Evolutionary conservation across 2,329 filamentous ascomycete species (phyloP), one percentile per base, ranked within the genome.

Genomic region (Trichothecium roseum): DNA sequence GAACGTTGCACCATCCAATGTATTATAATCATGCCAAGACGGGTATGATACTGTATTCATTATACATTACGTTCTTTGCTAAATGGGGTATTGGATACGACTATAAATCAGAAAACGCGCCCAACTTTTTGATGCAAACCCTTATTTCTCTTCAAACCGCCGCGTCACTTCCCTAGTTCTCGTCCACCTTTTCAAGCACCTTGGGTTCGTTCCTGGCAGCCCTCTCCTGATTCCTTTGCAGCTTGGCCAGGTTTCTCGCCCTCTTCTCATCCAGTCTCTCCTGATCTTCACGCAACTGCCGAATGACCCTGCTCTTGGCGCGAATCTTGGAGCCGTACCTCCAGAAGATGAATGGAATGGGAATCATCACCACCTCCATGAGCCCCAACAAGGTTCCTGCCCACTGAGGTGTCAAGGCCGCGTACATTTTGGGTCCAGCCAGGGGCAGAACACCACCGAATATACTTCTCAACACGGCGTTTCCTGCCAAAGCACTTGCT

Each of bases 341-440:
- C 55, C 85, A 91, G 49, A 93, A 91, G 1, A 85, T 65, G 38
- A 89, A 71, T 0, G 85, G 85, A 32, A 91, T 87, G 0, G 86
- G 84, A 13, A 91, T 80, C 47, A 86, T 72, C 1, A 66, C 62
- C 2, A 85, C 72, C 47, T 89, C 83, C 3, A 93, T 59, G 35
- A 88, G 49, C 0, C 81, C 84, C 3, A 91, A 62, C 32, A 91
- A 60, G 0, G 83, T 88, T 0, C 81, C 83, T 0, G 83, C 79
- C 84, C 84, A 91, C 42, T 84, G 80, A 0, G 84, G 76, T 0
- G 80, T 78, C 8, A 94, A 61, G 0, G 64, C 62, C 2, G 51
- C 51, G 52, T 89, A 93, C 72, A 94, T 78, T 17, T 68, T 66
- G 0, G 81, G 70, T 0, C 83, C 85, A 3, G 82, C 82, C 1